Conservation (phyloP, 2,329 filamentous ascomycete species). For the Diaporthe capsici region DNA sequence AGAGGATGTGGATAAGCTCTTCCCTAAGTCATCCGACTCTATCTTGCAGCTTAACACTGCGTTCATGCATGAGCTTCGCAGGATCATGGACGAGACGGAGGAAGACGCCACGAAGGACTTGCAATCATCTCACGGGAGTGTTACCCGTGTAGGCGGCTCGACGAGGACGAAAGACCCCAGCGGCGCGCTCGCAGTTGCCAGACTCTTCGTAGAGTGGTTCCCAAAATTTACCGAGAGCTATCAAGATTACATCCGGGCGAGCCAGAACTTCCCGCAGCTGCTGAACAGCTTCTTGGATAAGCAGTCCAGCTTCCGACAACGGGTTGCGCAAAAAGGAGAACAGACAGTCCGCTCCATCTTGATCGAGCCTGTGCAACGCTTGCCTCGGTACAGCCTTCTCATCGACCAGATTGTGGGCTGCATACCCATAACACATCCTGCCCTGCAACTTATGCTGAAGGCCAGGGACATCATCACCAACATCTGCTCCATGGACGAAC, state of each 20-base stretch:
- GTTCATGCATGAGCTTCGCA: conserved; percentile 83
- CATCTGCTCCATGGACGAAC: conserved; percentile 93
- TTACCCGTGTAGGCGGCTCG: conserved; percentile 57
- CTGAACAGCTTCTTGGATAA: conserved; percentile 84
- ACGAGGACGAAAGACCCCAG: conserved; percentile 77
- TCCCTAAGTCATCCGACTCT: conserved; percentile 83
- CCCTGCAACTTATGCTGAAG: conserved; percentile 85
- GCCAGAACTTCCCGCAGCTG: conserved; percentile 86
- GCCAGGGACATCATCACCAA: conserved; percentile 95
- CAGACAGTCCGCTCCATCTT: conserved; percentile 91
- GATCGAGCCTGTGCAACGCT: conserved; percentile 94
- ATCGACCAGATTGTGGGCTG: conserved; percentile 95
- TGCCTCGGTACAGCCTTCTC: conserved; percentile 94
- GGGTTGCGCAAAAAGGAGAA: conserved; percentile 87
- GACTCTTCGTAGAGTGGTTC: conserved; percentile 90
- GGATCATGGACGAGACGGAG: conserved; percentile 86
- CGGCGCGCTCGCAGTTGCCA: conserved; percentile 83
- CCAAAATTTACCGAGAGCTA: conserved; percentile 93
- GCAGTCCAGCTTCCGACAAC: conserved; percentile 85
- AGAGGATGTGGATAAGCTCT: conserved; percentile 80
- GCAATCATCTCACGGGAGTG: conserved; percentile 67
- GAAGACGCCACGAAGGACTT: conserved; percentile 84
- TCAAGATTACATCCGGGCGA: conserved; percentile 91
- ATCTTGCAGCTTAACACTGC: conserved; percentile 86
- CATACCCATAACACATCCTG: conserved; percentile 87